phyloP scores from a whole-genome alignment of 176 grass and related monocot genomes.

The Bolboschoenus planiculmis region DNA sequence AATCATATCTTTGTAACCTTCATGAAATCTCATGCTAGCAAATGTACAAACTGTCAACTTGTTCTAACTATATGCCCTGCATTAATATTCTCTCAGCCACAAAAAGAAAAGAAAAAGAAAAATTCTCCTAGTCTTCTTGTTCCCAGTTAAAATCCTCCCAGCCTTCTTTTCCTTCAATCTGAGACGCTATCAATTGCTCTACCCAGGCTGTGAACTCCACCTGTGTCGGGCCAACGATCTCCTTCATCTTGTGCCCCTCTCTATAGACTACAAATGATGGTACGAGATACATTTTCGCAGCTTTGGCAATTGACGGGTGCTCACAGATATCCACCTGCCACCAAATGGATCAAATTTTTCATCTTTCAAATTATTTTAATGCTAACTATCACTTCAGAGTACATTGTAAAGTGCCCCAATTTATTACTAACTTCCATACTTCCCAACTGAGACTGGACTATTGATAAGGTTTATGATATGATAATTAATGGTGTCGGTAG shows the following conservation, averaged over 20 bases:
- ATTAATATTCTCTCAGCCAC: too few species aligned
- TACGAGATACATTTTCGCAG: slow-evolving; percentile 49
- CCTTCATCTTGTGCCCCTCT: slow-evolving; percentile 44
- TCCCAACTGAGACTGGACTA: too few species aligned
- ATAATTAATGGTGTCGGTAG: neutral
- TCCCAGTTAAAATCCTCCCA: too few species aligned
- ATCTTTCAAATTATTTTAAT: neutral
- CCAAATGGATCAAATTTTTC: neutral
- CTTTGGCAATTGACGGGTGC: slow-evolving; percentile 33
- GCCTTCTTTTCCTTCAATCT: too few species aligned
- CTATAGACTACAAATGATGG: slow-evolving; percentile 76
- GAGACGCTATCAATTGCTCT: slow-evolving; percentile 51
- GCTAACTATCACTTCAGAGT: too few species aligned
- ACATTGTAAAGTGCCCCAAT: too few species aligned
- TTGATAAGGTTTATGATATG: neutral
- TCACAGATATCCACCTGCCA: slow-evolving; percentile 50
- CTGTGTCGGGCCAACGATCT: slow-evolving; percentile 57
- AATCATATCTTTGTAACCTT: too few species aligned
- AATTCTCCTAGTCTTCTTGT: neutral
- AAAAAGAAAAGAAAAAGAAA: too few species aligned
- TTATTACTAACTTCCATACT: too few species aligned
- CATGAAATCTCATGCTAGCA: too few species aligned
- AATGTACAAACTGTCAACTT: too few species aligned
- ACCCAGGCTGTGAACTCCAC: slow-evolving; percentile 45
- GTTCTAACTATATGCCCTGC: too few species aligned